phyloP scores from a whole-genome alignment of 2,329 filamentous ascomycete species.

The Xylariaceae sp. region DNA sequence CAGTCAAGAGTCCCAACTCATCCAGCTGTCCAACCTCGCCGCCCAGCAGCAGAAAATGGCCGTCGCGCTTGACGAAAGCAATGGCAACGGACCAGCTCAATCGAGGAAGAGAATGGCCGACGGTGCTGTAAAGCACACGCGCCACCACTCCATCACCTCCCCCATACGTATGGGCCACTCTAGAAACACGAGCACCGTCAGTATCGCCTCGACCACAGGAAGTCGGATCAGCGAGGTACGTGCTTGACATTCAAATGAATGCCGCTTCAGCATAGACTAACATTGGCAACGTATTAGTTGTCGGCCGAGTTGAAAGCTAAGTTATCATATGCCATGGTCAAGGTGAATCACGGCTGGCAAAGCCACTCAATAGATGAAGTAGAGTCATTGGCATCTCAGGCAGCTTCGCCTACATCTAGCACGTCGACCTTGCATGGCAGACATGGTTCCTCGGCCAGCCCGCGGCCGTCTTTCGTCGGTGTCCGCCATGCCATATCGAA shows the following conservation, averaged over 20 bases:
- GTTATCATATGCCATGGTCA: slow-evolving; percentile 89
- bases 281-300: slow-evolving; percentile 23
- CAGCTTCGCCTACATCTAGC: slow-evolving; percentile 59
- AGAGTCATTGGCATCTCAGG: slow-evolving; percentile 68
- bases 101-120: slow-evolving; percentile 73
- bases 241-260: slow-evolving; percentile 22
- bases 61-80: slow-evolving; percentile 32
- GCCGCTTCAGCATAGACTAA: slow-evolving; percentile 16
- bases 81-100: slow-evolving; percentile 30
- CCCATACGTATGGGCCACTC: slow-evolving; percentile 55
- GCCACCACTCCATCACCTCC: slow-evolving; percentile 41
- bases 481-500: slow-evolving; percentile 31
- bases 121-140: slow-evolving; percentile 61
- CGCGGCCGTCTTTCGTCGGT: slow-evolving; percentile 40
- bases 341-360: slow-evolving; percentile 88
- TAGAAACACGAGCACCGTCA: slow-evolving; percentile 67
- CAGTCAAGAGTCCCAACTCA: slow-evolving; percentile 54
- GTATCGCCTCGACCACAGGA: slow-evolving; percentile 55
- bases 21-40: slow-evolving; percentile 56
- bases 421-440: slow-evolving; percentile 52
- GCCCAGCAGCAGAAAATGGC: slow-evolving; percentile 49
- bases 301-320: slow-evolving; percentile 68
- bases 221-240: slow-evolving; percentile 76
- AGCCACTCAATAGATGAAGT: slow-evolving; percentile 72
- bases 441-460: slow-evolving; percentile 51